phyloP scores from a whole-genome alignment of 2,329 filamentous ascomycete species.

The Huntiella moniliformis region DNA sequence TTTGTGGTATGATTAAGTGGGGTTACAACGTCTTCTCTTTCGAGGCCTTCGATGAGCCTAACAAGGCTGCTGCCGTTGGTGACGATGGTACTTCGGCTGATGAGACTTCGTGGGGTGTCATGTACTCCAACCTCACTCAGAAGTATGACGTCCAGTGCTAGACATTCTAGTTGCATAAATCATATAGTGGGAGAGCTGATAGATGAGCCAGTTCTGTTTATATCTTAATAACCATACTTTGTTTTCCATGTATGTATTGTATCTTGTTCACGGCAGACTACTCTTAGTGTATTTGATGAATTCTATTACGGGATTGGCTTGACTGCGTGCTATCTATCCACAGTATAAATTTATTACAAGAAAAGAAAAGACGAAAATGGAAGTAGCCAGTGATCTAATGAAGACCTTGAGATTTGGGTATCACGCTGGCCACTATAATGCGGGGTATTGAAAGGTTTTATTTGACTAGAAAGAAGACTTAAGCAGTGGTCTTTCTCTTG shows the following conservation, averaged over 20 bases:
- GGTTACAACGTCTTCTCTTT: constrained; percentile 54
- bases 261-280: neutral
- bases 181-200: neutral
- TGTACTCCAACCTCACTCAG: constrained; percentile 35
- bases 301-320: neutral
- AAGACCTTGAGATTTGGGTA: no score
- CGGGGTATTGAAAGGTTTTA: no score
- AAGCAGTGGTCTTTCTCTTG: neutral
- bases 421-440: no score
- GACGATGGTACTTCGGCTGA: constrained; percentile 41
- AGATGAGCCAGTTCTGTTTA: neutral
- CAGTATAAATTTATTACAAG: neutral
- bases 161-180: neutral
- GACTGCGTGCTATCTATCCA: constrained; percentile 2
- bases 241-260: neutral
- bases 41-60: constrained; percentile 54
- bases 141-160: constrained; percentile 28
- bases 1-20: constrained; percentile 46
- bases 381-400: no score
- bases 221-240: neutral
- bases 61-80: constrained; percentile 46
- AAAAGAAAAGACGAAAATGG: neutral
- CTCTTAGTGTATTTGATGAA: no score
- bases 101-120: constrained; percentile 53
- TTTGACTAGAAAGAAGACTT: no score